Base-by-base conservation (phyloP, 306 rosid species). In the Malus sylvestris region DNA sequence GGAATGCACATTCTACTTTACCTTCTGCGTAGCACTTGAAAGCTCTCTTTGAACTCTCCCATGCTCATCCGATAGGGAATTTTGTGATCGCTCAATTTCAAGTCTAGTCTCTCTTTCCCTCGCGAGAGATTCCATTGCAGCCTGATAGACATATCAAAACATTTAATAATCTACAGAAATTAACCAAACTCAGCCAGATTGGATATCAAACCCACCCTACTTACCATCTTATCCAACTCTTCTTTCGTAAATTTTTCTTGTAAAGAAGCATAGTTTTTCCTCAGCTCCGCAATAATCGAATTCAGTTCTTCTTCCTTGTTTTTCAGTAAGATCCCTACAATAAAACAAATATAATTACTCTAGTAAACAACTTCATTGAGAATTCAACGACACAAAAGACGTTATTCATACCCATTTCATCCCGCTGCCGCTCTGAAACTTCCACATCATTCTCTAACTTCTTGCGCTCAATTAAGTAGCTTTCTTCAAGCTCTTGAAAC, bases 221-320 rank as follows among this genome's bases (percentile, higher is more conserved):
- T 88, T 84, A 95, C 99, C 81, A 88, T 64, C 83, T 83, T 95
- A 14, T 95, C 97, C 18, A 89, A 62, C 82, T 90, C 99, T 86
- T 95, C 99, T 84, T 90, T 86, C 4, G 88, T 81, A 75, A 88
- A 83, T 71, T 92, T 92, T 76, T 92, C 97, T 88, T 87, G 93
- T 76, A 90, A 85, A 62, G 86, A 82, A 81, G 85, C 79, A 79
- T 86, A 86, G 79, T 83, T 89, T 83, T 83, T 87, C 79, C 97
- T 92, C 71, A 95, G 89, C 83, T 95, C 97, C 45, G 32, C 81
- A 55, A 89, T 91, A 72, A 89, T 88, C 19, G 96, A 89, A 83
- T 87, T 95, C 80, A 95, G 69, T 51, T 95, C 99, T 83, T 90
- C 99, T 82, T 90, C 97, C 89, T 91, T 95, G 87, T 87, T 92